Base-by-base conservation (phyloP, 371 early-diverging fungal genomes). In the Agmasoma carcini region DNA sequence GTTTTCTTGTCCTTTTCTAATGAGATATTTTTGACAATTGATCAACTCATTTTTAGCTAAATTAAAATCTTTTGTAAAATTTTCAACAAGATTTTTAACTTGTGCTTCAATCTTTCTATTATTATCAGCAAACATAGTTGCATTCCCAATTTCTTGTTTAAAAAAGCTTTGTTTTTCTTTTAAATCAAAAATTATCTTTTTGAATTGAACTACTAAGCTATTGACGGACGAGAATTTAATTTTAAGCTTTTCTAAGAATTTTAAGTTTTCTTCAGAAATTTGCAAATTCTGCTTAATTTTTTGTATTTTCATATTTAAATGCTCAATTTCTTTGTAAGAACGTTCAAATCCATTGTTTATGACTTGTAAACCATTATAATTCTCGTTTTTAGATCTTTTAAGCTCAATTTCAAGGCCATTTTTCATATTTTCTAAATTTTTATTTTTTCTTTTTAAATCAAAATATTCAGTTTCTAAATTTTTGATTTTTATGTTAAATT, bases 1-100 rank as follows among this genome's bases (percentile, higher is more conserved):
- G 33, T 53, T 71, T 40, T 71, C 71, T 25, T 27, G 55, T 5
- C 37, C 54, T 34, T 71, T 71, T 44, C 59, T 65, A 45, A 59
- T 51, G n/a, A 71, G 40, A 58, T 71, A 71, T 48, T 46, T 55
- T 29, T 63, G 45, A 44, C 60, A 60, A 3, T 30, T 36, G 2
- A 55, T 44, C 9, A 71, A 37, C 17, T 68, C 71, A 20, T 40
- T 58, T 54, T 55, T 68, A 5, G 68, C 68, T 47, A 53, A 54
- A 47, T 44, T 57, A 55, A 71, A 64, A 48, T 71, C 69, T 20
- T 50, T 50, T 25, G 55, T 57, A 22, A 69, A 58, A 27, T 65
- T 41, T 27, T 69, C 51, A 12, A 69, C 15, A 25, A 65, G 20
- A 40, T 54, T 46, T 23, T 53, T 36, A 14, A 57, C 49, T 40